phyloP scores from a whole-genome alignment of 805 yeast genomes.

The Candida sakaeoensis region DNA sequence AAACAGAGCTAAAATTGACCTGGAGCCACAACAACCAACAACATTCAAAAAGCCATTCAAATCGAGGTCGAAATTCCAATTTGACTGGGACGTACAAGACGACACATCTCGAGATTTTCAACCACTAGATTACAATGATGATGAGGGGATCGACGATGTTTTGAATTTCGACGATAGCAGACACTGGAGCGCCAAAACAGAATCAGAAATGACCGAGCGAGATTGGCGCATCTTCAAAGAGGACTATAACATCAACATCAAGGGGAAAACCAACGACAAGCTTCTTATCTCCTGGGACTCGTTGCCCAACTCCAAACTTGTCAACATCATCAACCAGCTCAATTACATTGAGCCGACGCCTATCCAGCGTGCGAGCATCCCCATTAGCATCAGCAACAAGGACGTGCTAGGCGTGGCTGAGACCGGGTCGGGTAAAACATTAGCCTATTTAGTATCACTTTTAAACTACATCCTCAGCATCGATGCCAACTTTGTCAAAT shows the following conservation, averaged over 20 bases:
- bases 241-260: slow-evolving; percentile 64
- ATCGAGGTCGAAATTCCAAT: slow-evolving; percentile 39
- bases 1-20: background rate
- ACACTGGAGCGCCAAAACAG: slow-evolving; percentile 70
- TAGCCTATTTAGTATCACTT: slow-evolving; percentile 76
- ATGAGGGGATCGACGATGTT: slow-evolving; percentile 9
- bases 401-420: slow-evolving; percentile 91
- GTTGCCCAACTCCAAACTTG: slow-evolving; percentile 34
- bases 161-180: slow-evolving; percentile 11
- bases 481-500: slow-evolving; percentile 29
- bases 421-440: slow-evolving; percentile 95
- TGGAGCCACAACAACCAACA: too few relatives aligned
- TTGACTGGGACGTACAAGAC: slow-evolving; percentile 69
- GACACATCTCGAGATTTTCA: slow-evolving; percentile 53
- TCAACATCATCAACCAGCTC: slow-evolving; percentile 32
- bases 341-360: slow-evolving; percentile 76
- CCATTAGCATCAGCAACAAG: slow-evolving; percentile 52
- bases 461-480: slow-evolving; percentile 45
- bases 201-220: slow-evolving; percentile 64
- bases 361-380: slow-evolving; percentile 85
- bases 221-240: slow-evolving; percentile 90
- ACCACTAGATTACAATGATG: slow-evolving; percentile 29
- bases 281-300: slow-evolving; percentile 78
- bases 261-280: slow-evolving; percentile 36
- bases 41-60: slow-evolving; percentile 1